Evolutionary conservation across 192 early-diverging fungal genomes (phyloP).

Genomic region (Chytriomyces confervae): DNA sequence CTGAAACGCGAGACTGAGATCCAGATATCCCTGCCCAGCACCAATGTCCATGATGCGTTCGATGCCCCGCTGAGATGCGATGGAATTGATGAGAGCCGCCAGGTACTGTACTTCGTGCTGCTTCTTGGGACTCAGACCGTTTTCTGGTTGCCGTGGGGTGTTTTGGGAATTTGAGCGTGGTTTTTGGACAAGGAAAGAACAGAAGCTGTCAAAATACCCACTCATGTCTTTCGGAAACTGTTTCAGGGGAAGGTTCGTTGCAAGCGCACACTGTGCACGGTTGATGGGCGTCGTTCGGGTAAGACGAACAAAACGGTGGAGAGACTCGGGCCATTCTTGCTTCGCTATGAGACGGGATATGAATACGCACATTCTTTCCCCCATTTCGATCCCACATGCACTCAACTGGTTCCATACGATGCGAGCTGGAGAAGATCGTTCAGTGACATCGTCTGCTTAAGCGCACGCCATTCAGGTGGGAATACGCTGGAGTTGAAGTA

Average conservation of each 20-base stretch:
- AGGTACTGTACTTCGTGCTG: slow-evolving; percentile 70
- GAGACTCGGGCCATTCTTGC: slow-evolving; percentile 24
- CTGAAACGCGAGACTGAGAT: slow-evolving; percentile 67
- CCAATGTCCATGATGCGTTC: slow-evolving; percentile 71
- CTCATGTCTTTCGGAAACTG: not conserved
- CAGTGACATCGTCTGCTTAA: slow-evolving; percentile 10
- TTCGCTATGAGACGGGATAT: not conserved
- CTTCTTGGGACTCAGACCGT: slow-evolving; percentile 80
- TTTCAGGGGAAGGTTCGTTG: slow-evolving; percentile 2
- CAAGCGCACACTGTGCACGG: not conserved
- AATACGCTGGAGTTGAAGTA: slow-evolving; percentile 38
- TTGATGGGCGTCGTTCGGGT: not conserved
- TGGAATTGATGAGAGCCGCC: slow-evolving; percentile 60
- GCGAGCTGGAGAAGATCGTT: slow-evolving; percentile 42
- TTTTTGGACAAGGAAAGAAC: not conserved
- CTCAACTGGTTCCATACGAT: slow-evolving; percentile 16
- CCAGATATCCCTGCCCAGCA: slow-evolving; percentile 80
- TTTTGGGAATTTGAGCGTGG: no score
- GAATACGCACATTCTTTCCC: not conserved
- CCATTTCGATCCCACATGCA: not conserved
- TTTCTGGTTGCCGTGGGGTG: not conserved
- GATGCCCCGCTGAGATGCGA: slow-evolving; percentile 44
- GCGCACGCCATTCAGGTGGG: slow-evolving; percentile 38
- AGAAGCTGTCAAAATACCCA: slow-evolving; percentile 5
- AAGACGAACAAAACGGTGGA: not conserved